phyloP scores from a whole-genome alignment of 306 rosid species.

The Dalbergia cochinchinensis region DNA sequence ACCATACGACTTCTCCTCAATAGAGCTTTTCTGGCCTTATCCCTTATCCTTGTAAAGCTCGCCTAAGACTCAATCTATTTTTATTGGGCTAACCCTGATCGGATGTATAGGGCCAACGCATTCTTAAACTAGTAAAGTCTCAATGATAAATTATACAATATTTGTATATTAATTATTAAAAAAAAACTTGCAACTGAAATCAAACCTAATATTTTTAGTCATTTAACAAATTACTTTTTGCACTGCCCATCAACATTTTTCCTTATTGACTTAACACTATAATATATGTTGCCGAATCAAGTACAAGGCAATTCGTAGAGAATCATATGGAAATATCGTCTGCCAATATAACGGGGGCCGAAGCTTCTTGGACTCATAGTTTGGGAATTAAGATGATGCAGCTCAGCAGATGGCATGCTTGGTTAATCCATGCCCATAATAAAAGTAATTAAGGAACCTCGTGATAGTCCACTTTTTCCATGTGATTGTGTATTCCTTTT shows the following conservation, averaged over 20 bases:
- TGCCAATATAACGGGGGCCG: slow-evolving; percentile 34
- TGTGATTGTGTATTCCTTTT: slow-evolving; percentile 61
- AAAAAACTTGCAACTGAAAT: too few relatives aligned
- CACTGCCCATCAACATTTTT: background rate
- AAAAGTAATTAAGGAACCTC: slow-evolving; percentile 51
- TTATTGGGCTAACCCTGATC: too few relatives aligned
- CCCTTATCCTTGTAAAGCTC: too few relatives aligned
- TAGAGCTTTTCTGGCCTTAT: too few relatives aligned
- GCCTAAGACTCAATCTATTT: too few relatives aligned
- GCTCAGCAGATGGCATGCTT: slow-evolving; percentile 57
- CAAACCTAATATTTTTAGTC: too few relatives aligned
- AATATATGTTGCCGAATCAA: background rate
- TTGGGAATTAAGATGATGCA: slow-evolving; percentile 47
- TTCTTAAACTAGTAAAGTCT: background rate
- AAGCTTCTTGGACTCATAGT: slow-evolving; percentile 52
- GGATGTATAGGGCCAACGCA: background rate
- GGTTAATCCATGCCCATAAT: slow-evolving; percentile 42
- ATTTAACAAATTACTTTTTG: too few relatives aligned
- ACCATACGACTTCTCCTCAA: too few relatives aligned
- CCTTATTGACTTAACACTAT: background rate
- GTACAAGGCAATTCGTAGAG: slow-evolving; percentile 41
- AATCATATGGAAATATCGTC: slow-evolving; percentile 40
- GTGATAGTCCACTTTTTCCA: slow-evolving; percentile 71
- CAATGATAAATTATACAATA: background rate
- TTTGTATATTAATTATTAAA: background rate